These are phyloP conservation scores for Mortierella sp. DNA, from an alignment of 371 early-diverging fungal genomes.

Conservation along the genomic window DNA sequence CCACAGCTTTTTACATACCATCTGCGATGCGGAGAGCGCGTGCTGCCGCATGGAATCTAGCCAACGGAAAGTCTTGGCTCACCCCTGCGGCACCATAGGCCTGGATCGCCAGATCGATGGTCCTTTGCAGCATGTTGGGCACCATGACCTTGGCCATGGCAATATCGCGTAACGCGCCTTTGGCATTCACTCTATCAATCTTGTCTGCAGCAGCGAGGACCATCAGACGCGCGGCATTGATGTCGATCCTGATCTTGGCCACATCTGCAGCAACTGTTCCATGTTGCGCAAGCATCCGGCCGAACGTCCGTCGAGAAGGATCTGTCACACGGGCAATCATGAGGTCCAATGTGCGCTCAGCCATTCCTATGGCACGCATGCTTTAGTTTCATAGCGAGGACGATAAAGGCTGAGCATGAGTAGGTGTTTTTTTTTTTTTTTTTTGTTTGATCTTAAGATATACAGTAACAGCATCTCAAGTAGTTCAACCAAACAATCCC, in stretches of 20 bases:
- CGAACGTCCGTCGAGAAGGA: slow-evolving; percentile 87
- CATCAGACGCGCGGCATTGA: slow-evolving; percentile 90
- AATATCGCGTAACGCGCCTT: slow-evolving; percentile 91
- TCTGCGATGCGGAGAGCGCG: slow-evolving; percentile 94
- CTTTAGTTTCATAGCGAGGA: slow-evolving; percentile 50
- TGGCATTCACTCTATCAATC: slow-evolving; percentile 90
- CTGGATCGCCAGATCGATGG: slow-evolving; percentile 92
- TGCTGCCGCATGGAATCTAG: slow-evolving; percentile 83
- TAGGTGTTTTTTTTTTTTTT: too few relatives aligned
- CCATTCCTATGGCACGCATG: slow-evolving; percentile 96
- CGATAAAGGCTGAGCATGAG: too few relatives aligned
- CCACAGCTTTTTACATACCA: slow-evolving; percentile 59
- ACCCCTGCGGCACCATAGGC: slow-evolving; percentile 93
- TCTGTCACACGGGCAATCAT: slow-evolving; percentile 88
- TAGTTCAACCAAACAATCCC: too few relatives aligned
- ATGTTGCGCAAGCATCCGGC: slow-evolving; percentile 83
- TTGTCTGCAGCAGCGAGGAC: slow-evolving; percentile 90
- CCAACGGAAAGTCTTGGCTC: slow-evolving; percentile 87
- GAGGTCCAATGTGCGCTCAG: slow-evolving; percentile 89
- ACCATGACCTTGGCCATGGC: slow-evolving; percentile 94
- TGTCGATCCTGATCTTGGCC: slow-evolving; percentile 87
- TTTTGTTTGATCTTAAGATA: too few relatives aligned
- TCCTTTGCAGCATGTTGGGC: slow-evolving; percentile 78
- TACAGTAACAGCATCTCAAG: too few relatives aligned
- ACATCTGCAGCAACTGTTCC: slow-evolving; percentile 85